A percentile compares a stretch with the other conserved stretches of the same genome.
phyloP scores from a whole-genome alignment of 208 protist genomes.

The Novymonas esmeraldas region DNA sequence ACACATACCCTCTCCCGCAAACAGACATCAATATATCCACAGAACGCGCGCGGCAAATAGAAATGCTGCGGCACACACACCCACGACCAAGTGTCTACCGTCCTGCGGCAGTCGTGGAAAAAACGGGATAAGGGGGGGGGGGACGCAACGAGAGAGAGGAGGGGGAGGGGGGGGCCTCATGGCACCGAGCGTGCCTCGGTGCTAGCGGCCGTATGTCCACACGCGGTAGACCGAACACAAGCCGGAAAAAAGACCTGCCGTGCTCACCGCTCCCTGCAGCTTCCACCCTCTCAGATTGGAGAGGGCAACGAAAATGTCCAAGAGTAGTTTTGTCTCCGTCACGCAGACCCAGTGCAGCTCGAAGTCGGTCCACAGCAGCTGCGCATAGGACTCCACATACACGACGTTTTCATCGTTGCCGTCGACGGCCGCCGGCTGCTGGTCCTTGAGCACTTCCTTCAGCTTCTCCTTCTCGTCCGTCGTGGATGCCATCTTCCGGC shows the following conservation, averaged over 20 bases:
- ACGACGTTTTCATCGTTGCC: conserved; percentile 60
- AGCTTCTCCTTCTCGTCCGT: conserved; percentile 37
- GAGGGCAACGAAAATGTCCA: conserved; percentile 88
- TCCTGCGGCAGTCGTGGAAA: no score
- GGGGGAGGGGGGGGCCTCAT: no score
- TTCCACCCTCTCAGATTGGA: conserved; percentile 68
- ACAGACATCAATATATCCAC: no score
- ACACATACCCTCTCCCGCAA: no score
- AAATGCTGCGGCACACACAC: no score
- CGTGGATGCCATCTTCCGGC: conserved; percentile 51
- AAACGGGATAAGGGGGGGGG: no score
- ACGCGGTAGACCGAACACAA: conserved; percentile 91
- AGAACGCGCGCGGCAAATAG: no score
- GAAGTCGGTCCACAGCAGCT: conserved; percentile 90
- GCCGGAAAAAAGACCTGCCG: conserved; percentile 82
- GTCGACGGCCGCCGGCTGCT: conserved; percentile 22
- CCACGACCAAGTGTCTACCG: no score
- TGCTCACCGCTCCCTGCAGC: conserved; percentile 66
- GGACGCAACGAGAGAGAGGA: no score
- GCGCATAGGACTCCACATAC: conserved; percentile 76
- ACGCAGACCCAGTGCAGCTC: conserved; percentile 92
- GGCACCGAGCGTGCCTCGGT: no score
- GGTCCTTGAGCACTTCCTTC: conserved; percentile 19
- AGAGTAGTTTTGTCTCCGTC: conserved; percentile 84
- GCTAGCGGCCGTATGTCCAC: conserved; percentile 88